phyloP scores from a whole-genome alignment of 2,329 filamentous ascomycete genomes.

The Trichoderma semiorbis region DNA sequence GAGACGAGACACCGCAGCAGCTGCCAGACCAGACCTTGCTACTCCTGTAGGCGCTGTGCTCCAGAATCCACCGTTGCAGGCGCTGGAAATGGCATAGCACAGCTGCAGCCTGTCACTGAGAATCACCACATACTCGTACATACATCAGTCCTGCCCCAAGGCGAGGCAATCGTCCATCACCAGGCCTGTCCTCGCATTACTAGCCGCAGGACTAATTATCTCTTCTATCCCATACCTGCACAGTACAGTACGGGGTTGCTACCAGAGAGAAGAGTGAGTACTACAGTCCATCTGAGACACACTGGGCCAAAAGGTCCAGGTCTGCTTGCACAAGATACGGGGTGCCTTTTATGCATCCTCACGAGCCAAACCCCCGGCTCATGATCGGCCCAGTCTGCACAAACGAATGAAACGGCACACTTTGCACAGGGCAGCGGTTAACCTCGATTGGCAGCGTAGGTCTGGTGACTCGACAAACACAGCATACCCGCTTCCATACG shows the following conservation, averaged over 20 bases:
- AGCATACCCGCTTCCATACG: slow-evolving; percentile 19
- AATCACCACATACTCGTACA: slow-evolving; percentile 12
- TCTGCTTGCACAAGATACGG: background rate
- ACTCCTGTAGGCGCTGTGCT: slow-evolving; percentile 4
- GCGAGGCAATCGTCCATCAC: slow-evolving; percentile 10
- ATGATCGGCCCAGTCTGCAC: slow-evolving; percentile 31
- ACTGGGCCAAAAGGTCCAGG: background rate
- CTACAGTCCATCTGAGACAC: background rate
- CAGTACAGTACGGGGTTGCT: background rate
- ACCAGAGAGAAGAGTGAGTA: background rate
- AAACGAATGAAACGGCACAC: slow-evolving; percentile 33
- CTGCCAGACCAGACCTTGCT: background rate
- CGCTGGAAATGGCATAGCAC: slow-evolving; percentile 16
- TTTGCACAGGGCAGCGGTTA: slow-evolving; percentile 28
- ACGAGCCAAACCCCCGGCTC: slow-evolving; percentile 25
- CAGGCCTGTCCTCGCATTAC: slow-evolving; percentile 7
- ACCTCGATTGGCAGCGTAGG: slow-evolving; percentile 23
- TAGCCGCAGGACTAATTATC: background rate
- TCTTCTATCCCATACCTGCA: background rate
- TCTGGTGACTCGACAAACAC: slow-evolving; percentile 25
- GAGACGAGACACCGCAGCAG: background rate
- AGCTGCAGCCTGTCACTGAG: slow-evolving; percentile 17
- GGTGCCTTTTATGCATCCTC: slow-evolving; percentile 5
- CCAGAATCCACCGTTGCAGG: background rate
- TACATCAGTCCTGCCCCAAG: slow-evolving; percentile 8